These are phyloP conservation scores for Aspergillus sclerotialis DNA, from an alignment of 2,329 filamentous ascomycete genomes.

Conservation along the genomic window DNA sequence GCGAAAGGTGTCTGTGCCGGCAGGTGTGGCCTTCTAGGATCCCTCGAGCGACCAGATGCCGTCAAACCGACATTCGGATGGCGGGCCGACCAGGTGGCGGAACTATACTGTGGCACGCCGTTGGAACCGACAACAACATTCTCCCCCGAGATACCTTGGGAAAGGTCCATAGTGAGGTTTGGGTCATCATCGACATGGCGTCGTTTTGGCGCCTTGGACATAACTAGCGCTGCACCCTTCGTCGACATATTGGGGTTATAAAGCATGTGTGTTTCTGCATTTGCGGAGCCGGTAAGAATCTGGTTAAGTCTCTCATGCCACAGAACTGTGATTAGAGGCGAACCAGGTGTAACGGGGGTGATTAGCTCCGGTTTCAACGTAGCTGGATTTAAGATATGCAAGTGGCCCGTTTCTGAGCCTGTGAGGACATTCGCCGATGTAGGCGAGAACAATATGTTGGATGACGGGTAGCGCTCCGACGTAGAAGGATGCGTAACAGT, in stretches of 20 bases:
- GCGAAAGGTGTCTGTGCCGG: constrained; percentile 83
- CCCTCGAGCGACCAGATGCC: constrained; percentile 66
- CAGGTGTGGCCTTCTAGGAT: constrained; percentile 78
- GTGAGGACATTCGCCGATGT: constrained; percentile 79
- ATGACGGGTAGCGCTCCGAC: constrained; percentile 73
- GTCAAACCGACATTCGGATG: constrained; percentile 69
- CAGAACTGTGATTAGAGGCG: constrained; percentile 71
- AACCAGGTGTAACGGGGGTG: constrained; percentile 80
- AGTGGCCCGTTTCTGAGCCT: constrained; percentile 74
- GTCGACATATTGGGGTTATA: constrained; percentile 80
- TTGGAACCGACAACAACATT: constrained; percentile 64
- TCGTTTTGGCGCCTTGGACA: constrained; percentile 90
- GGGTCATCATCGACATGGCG: constrained; percentile 93
- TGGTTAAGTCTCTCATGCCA: constrained; percentile 97
- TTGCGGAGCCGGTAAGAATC: constrained; percentile 88
- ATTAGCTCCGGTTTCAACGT: constrained; percentile 79
- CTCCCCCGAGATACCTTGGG: constrained; percentile 74
- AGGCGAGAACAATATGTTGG: constrained; percentile 84
- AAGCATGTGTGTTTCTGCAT: constrained; percentile 80
- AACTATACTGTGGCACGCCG: constrained; percentile 68
- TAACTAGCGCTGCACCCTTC: constrained; percentile 77
- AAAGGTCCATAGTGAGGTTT: constrained; percentile 74
- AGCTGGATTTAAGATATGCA: constrained; percentile 90
- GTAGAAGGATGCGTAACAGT: constrained; percentile 73
- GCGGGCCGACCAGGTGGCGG: constrained; percentile 53